These are phyloP conservation scores for Ophiosphaerella korrae DNA, from an alignment of 2,329 filamentous ascomycete species.

Conservation along the genomic window DNA sequence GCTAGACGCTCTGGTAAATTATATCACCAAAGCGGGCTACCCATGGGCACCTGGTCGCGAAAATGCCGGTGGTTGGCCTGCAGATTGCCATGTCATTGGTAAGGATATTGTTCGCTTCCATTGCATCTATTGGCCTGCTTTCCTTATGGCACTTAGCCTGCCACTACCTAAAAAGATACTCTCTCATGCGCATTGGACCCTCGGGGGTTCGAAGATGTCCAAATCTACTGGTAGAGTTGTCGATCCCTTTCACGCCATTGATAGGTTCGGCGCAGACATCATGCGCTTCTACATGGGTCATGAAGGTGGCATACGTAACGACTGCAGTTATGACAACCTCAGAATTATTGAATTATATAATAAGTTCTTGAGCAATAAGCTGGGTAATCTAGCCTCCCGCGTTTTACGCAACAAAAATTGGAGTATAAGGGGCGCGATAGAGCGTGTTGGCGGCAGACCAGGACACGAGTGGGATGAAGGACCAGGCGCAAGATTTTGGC, in stretches of 20 bases:
- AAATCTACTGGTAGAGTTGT: conserved; percentile 96
- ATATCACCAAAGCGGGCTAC: conserved; percentile 86
- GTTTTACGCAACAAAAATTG: conserved; percentile 72
- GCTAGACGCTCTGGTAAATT: conserved; percentile 95
- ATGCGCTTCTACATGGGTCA: conserved; percentile 89
- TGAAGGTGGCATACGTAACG: conserved; percentile 75
- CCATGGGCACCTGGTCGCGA: conserved; percentile 74
- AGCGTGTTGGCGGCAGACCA: conserved; percentile 37
- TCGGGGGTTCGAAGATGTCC: conserved; percentile 92
- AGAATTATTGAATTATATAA: conserved; percentile 77
- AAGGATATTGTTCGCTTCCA: conserved; percentile 97
- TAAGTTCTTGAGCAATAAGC: conserved; percentile 73
- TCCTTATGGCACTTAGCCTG: conserved; percentile 85
- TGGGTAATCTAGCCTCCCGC: conserved; percentile 81
- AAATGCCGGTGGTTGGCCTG: conserved; percentile 76
- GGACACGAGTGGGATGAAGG: conserved; percentile 35
- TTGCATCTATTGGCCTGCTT: conserved; percentile 96
- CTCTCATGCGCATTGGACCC: conserved; percentile 93
- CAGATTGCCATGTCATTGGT: conserved; percentile 88
- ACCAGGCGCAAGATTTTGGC: conserved; percentile 38
- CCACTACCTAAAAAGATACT: conserved; percentile 79
- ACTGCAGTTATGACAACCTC: conserved; percentile 84
- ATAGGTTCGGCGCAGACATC: conserved; percentile 84
- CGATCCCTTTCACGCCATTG: conserved; percentile 88
- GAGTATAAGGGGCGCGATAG: conserved; percentile 67